Base-by-base conservation (phyloP, 768 basidiomycete species). In the Psilocybe cyanescens region DNA sequence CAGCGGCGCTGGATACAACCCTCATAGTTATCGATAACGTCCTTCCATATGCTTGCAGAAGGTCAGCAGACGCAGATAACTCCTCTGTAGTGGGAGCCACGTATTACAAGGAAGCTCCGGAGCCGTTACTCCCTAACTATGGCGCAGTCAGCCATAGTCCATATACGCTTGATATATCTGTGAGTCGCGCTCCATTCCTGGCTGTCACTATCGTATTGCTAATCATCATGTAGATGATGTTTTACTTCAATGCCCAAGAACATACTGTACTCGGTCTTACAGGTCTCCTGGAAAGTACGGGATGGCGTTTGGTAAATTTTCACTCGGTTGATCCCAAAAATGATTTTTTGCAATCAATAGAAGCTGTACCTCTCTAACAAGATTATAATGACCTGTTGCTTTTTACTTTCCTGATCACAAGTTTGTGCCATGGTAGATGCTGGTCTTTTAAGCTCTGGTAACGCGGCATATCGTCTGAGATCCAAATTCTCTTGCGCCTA, bases 311-410 rank as follows among this genome's bases (percentile, higher is more conserved):
- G 50, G 24, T 28, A 4, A 51, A 30, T 1, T 51, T 51, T 14
- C 50, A 33, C n/a, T 51, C 50, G 5, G 30, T 51, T 9, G 50
- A 51, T 33, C 50, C 50, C 7, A 51, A 51, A 28, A 51, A 51
- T n/a, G 50, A 29, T 17, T 51, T 51, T 12, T 51, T 51, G 31
- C 50, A 51, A 19, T 30, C 28, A 8, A 28, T 51, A n/a, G 50
- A 51, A 33, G 50, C 50, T n/a, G 50, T 51, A 29, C 50, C 50
- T 8, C 50, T n/a, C 69, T 81, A 79, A 7, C 77, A 72, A 73
- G 76, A 12, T 12, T 16, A 14, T 12, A 14, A 44, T 44, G 41
- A 12, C 14, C 41, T 39, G 41, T 16, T n/a, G 41, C 14, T 5
- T 16, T 44, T 44, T 44, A n/a, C 41, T 9, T 44, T 12, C 41